phyloP scores from a whole-genome alignment of 148 eudicot genomes.

The Linanthus parryae region DNA sequence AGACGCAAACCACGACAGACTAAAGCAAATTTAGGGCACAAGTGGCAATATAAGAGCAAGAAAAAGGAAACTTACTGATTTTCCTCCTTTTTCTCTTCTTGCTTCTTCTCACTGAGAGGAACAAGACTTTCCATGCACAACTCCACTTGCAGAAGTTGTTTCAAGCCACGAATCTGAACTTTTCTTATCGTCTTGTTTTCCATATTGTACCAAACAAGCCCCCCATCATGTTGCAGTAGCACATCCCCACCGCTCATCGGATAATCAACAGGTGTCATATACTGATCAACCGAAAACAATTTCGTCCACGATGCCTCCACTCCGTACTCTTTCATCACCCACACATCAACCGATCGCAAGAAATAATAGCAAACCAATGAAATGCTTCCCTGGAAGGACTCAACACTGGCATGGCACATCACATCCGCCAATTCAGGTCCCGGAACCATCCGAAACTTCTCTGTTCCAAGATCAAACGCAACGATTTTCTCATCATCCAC shows the following conservation, averaged over 20 bases:
- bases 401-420: constrained; percentile 9
- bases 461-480: constrained; percentile 31
- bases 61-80: constrained; percentile 5
- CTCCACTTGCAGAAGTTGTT: neutral
- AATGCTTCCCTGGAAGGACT: constrained; percentile 22
- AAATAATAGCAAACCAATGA: constrained; percentile 15
- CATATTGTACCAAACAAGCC: constrained; percentile 34
- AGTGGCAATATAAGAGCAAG: neutral
- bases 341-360: constrained; percentile 21
- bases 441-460: constrained; percentile 20
- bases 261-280: constrained; percentile 23
- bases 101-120: constrained; percentile 9
- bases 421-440: constrained; percentile 16
- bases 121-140: constrained; percentile 39
- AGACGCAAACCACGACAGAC: neutral
- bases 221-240: constrained; percentile 23
- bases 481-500: constrained; percentile 21
- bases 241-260: constrained; percentile 28
- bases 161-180: constrained; percentile 13
- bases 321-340: constrained; percentile 49
- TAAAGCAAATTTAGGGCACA: neutral
- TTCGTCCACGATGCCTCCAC: constrained; percentile 40
- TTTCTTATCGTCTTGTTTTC: constrained; percentile 3
- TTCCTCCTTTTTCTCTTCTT: constrained; percentile 9
- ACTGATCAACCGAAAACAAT: constrained; percentile 20